phyloP scores from a whole-genome alignment of 202 grass and related monocot species.

The Zizania palustris region DNA sequence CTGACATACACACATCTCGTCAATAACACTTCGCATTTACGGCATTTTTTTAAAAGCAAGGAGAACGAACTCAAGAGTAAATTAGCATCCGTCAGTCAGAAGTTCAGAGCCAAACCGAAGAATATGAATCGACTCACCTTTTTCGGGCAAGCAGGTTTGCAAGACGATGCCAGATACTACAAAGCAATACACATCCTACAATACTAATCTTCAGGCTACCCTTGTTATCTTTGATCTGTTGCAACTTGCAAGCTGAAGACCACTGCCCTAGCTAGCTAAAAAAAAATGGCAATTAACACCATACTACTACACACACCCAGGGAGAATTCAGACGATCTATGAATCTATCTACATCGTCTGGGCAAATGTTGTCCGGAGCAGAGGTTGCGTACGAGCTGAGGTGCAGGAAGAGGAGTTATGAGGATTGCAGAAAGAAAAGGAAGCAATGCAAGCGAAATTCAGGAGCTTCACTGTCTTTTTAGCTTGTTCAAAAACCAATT shows the following conservation, averaged over 20 bases:
- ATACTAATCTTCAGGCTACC: background rate
- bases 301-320: background rate
- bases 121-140: background rate
- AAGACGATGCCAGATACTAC: conserved; percentile 20
- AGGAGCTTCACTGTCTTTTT: background rate
- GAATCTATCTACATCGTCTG: background rate
- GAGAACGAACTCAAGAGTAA: background rate
- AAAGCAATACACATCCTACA: conserved; percentile 18
- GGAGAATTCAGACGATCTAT: background rate
- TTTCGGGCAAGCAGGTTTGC: background rate
- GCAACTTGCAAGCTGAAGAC: conserved; percentile 45
- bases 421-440: background rate
- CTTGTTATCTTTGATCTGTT: conserved; percentile 21
- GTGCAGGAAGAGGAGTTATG: background rate
- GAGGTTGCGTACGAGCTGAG: conserved; percentile 40
- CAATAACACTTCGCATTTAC: background rate
- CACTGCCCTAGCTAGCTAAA: conserved; percentile 3
- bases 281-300: background rate
- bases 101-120: conserved; percentile 8
- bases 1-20: background rate
- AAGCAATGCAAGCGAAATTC: background rate
- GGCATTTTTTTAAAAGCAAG: background rate
- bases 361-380: background rate
- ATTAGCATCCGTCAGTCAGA: too few relatives aligned
- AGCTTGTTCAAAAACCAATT: too few relatives aligned